Percentiles rank a stretch among this genome's conserved stretches.
phyloP scores from a whole-genome alignment of 1,139 yeast genomes.

The Hemisphaericaspora subhashii region DNA sequence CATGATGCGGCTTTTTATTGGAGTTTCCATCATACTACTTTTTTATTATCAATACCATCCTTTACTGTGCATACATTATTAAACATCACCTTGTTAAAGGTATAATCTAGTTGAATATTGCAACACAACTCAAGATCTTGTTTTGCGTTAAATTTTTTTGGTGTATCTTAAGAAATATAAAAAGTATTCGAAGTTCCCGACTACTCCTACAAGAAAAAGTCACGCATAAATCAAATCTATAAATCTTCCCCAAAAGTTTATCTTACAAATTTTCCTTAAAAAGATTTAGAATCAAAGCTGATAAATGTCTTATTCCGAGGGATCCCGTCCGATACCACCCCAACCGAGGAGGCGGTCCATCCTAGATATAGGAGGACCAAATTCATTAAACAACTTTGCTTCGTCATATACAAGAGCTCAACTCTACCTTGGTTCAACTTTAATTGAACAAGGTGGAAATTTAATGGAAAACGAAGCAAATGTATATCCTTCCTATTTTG shows the following conservation, averaged over 20 bases:
- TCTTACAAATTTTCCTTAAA: background rate
- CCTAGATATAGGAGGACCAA: conserved; percentile 49
- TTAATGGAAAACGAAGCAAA: conserved; percentile 14
- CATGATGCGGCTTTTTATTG: too few relatives aligned
- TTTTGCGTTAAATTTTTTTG: background rate
- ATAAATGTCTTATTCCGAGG: conserved; percentile 4
- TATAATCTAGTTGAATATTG: too few relatives aligned
- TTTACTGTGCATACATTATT: background rate
- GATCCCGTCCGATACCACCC: conserved; percentile 2
- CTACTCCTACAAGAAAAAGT: too few relatives aligned
- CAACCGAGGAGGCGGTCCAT: conserved; percentile 20
- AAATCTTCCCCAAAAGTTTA: background rate
- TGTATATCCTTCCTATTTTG: conserved; percentile 19
- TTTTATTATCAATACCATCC: background rate
- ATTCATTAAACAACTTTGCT: conserved; percentile 76
- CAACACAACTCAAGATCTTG: background rate
- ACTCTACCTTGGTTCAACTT: conserved; percentile 40
- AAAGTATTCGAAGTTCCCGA: too few relatives aligned
- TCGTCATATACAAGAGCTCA: conserved; percentile 79
- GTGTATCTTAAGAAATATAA: background rate
- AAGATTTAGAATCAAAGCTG: background rate
- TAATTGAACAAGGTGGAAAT: conserved; percentile 20
- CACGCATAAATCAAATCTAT: background rate
- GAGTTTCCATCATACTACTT: too few relatives aligned
- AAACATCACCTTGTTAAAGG: background rate